phyloP scores from a whole-genome alignment of 345 rosid species.

The Toxicodendron radicans region DNA sequence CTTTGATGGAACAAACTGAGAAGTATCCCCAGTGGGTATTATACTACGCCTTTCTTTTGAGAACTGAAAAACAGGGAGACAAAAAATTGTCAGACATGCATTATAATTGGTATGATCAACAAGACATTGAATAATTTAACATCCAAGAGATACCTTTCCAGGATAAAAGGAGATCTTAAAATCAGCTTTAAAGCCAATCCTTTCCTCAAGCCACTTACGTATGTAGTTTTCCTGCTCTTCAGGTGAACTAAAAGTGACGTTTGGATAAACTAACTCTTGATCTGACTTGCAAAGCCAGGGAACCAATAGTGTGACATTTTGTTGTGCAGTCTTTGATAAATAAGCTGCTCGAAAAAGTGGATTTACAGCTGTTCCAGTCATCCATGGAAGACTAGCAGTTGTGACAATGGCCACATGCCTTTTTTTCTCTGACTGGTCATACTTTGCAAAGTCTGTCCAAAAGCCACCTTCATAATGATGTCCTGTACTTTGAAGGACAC shows the following conservation, averaged over 20 bases:
- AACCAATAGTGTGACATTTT: constrained; percentile 88
- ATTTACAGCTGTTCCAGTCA: constrained; percentile 99
- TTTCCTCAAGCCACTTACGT: constrained; percentile 93
- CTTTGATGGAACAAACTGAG: constrained; percentile 79
- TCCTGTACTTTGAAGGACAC: constrained; percentile 95
- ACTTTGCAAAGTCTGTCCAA: constrained; percentile 68
- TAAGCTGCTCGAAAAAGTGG: constrained; percentile 94
- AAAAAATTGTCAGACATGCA: constrained; percentile 14
- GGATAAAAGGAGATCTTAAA: constrained; percentile 96
- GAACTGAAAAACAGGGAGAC: constrained; percentile 48
- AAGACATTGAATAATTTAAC: constrained; percentile 7
- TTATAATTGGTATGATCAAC: background rate
- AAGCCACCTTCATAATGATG: constrained; percentile 89
- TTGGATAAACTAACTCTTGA: constrained; percentile 94
- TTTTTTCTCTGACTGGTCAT: constrained; percentile 50
- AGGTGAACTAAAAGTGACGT: constrained; percentile 81
- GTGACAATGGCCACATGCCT: constrained; percentile 96
- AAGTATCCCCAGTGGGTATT: constrained; percentile 95
- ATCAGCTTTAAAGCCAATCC: constrained; percentile 84
- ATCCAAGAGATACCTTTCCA: constrained; percentile 67
- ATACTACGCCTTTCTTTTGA: constrained; percentile 92
- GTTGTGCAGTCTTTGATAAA: constrained; percentile 76
- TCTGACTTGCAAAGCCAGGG: constrained; percentile 98
- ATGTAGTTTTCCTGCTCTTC: constrained; percentile 95
- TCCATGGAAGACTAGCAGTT: constrained; percentile 99